Conservation (phyloP, 2,329 filamentous ascomycete genomes). For the Xylariaceae sp. region DNA sequence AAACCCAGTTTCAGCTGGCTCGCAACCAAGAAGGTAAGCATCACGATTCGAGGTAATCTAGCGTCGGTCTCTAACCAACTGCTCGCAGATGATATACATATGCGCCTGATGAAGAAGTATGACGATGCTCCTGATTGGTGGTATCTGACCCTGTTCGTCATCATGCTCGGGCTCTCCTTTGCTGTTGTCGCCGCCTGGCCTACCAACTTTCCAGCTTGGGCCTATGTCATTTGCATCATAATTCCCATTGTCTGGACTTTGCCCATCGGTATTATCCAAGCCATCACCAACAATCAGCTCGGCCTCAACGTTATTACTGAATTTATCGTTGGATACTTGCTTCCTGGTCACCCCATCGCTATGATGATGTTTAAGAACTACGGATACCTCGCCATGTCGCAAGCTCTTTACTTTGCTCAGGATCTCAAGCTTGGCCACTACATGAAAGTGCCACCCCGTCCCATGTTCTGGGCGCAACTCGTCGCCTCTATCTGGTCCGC, state of each 20-base stretch:
- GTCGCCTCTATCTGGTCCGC: constrained; percentile 47
- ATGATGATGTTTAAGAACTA: constrained; percentile 81
- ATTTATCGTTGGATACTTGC: constrained; percentile 71
- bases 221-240: constrained; percentile 54
- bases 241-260: constrained; percentile 52
- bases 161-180: constrained; percentile 55
- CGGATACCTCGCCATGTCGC: constrained; percentile 65
- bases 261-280: constrained; percentile 54
- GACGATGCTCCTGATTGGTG: constrained; percentile 59
- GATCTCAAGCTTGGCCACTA: constrained; percentile 69
- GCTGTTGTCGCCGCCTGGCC: constrained; percentile 54
- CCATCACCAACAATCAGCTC: constrained; percentile 60
- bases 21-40: constrained; percentile 48
- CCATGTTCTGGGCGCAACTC: constrained; percentile 48
- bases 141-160: constrained; percentile 50
- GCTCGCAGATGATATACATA: constrained; percentile 45
- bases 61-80: no score
- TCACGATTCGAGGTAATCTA: background rate
- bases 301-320: constrained; percentile 68
- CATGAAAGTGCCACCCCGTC: constrained; percentile 43
- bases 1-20: constrained; percentile 52
- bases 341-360: constrained; percentile 66
- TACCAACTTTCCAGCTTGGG: constrained; percentile 58
- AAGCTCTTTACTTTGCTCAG: constrained; percentile 63
- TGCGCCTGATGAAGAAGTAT: constrained; percentile 62